Evolutionary conservation across 73 alveolate species (phyloP).

Genomic region (Stentor coeruleus): DNA sequence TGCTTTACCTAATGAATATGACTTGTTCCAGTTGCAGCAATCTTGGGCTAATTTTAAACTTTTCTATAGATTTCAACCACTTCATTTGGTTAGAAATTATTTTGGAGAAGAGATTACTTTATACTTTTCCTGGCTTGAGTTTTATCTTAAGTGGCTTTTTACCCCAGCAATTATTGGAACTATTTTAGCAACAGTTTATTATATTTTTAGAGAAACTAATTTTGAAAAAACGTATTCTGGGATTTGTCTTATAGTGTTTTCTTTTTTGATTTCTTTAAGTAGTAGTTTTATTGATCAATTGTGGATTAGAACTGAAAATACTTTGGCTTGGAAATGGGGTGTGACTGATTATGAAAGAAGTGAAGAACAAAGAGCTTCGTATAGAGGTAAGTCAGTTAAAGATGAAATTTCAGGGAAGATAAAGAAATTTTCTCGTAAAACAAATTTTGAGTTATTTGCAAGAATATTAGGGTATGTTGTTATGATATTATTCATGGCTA

Average conservation of each 20-base stretch:
- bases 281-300: conserved; percentile 24
- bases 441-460: background rate
- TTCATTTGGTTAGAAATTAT: background rate
- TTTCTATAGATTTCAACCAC: background rate
- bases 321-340: conserved; percentile 37
- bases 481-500: too few species aligned
- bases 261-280: conserved; percentile 12
- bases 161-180: conserved; percentile 27
- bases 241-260: background rate
- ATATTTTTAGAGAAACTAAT: background rate
- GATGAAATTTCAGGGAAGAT: conserved; percentile 33
- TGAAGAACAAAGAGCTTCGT: conserved; percentile 29
- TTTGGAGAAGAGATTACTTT: conserved; percentile 9
- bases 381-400: conserved; percentile 32
- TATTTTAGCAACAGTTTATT: background rate
- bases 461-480: background rate
- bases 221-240: background rate
- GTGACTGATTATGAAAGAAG: conserved; percentile 33
- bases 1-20: background rate
- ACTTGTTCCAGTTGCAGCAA: background rate
- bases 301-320: conserved; percentile 31
- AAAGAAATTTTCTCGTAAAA: background rate
- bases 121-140: conserved; percentile 24
- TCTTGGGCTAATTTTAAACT: background rate
- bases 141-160: background rate